Evolutionary conservation across 2,329 filamentous ascomycete species (phyloP), one percentile per base, ranked within the genome.

Genomic region (Fusarium cyanostomum): DNA sequence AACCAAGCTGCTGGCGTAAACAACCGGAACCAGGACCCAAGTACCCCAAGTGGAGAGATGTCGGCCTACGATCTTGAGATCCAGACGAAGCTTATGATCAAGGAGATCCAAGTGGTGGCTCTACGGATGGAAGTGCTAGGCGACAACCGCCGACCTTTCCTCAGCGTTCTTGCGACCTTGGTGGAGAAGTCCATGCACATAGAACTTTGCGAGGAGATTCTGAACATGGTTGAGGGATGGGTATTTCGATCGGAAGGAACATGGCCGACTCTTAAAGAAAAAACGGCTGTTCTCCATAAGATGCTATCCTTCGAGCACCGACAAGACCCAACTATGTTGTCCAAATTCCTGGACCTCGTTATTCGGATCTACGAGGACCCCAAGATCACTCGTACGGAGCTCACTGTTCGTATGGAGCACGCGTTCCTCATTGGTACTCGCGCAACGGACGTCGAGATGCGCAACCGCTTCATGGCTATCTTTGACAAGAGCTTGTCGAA

Each of bases 331-430:
- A 92, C 90, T 0, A 89, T 99, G 79, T 83, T 99, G 55, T 93
- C 90, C 67, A 94, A 94, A 73, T 99, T 98, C 80, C 82, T 99
- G 56, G 92, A 98, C 66, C 86, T 99, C 24, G 95, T 99, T 24
- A 96, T 99, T 68, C 89, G 94, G 44, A 97, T 99, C 58, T 99
- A 99, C 74, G 96, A 99, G 73, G 95, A 99, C 71, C 92, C 93
- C 1, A 97, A 96, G 78, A 95, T 99, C 62, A 93, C 94, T 1
- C 86, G 94, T 28, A 97, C 94, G 0, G 95, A 99, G 77, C 84
- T 99, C 50, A 98, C 95, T 0, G 96, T 99, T 9, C 88, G 96
- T 5, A 91, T 99, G 85, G 95, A 99, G 79, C 94, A 98, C 77
- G 95, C 95, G 6, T 99, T 99, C 83, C 84, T 99, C 64, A 95